Conservation (phyloP, 441 rosid genomes). For the Sinapis alba region DNA sequence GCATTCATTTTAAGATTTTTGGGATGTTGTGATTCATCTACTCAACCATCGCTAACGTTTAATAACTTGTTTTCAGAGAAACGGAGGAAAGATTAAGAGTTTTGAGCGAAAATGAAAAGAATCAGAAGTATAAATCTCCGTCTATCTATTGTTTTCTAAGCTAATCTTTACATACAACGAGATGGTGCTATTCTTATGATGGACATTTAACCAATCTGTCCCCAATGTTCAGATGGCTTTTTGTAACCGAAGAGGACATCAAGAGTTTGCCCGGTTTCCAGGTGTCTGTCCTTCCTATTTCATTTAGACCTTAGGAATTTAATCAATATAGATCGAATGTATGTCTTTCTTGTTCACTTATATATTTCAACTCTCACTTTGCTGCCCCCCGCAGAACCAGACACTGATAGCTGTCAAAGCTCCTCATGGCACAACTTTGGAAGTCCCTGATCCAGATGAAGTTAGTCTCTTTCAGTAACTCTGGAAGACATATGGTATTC, state of each 20-base stretch:
- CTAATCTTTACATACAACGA: conserved; percentile 12
- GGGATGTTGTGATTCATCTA: conserved; percentile 28
- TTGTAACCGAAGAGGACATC: conserved; percentile 92
- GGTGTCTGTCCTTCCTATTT: conserved; percentile 56
- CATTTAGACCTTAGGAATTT: conserved; percentile 16
- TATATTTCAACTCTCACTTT: conserved; percentile 27
- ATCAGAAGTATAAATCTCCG: conserved; percentile 59
- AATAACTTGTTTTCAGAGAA: conserved; percentile 56
- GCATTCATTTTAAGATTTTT: conserved; percentile 34
- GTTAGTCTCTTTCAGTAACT: conserved; percentile 51
- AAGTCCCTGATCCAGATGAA: conserved; percentile 97
- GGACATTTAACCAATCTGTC: conserved; percentile 26
- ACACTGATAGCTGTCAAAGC: conserved; percentile 97
- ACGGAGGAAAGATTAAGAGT: conserved; percentile 74
- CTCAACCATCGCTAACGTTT: conserved; percentile 43
- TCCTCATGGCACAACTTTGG: conserved; percentile 97
- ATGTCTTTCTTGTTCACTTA: conserved; percentile 13
- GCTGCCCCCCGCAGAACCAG: conserved; percentile 66
- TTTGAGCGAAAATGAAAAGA: conserved; percentile 79
- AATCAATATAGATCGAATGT: neutral
- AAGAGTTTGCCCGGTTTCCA: conserved; percentile 77
- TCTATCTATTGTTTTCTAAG: neutral
- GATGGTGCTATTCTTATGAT: conserved; percentile 26
- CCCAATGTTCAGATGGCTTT: conserved; percentile 78
- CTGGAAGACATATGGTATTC: conserved; percentile 15